Base-by-base conservation (phyloP, 1,284 basidiomycete species). In the Chondrostereum purpureum region DNA sequence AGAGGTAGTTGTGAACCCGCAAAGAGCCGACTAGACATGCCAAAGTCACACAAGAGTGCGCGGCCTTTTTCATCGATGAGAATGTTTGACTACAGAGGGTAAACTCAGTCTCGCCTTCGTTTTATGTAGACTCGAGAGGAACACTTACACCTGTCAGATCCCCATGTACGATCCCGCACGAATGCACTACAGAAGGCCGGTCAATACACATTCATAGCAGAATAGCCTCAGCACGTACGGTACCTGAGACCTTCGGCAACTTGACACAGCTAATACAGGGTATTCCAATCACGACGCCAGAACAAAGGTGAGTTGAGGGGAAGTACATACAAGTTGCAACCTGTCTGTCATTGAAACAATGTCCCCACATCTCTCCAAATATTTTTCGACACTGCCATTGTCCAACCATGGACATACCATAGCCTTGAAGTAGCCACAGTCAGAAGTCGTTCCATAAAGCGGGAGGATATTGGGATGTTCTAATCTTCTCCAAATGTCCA, bases 371-470 rank as follows among this genome's bases (percentile, higher is more conserved):
- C 54, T 50, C 46, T 72, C 70, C 50, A 75, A 50, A 50, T 73
- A 71, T 46, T 65, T 66, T 23, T 62, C 67, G 2, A 72, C 54
- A 20, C 66, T 72, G 2, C 73, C 73, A 35, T 73, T 65, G 10
- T 70, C 66, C 45, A 67, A 57, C 72, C 72, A 75, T 0, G 72
- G 73, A 38, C 66, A 75, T 5, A 75, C 70, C 59, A 75, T 68
- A 0, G 69, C 65, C 6, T 53, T 53, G 33, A 67, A 66, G 19
- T 56, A 63, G 11, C 72, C 71, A 46, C 72, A 72, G 43, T 63
- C 66, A 4, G 53, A 51, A 2, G 61, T 58, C 3, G 59, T 60
- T 2, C 72, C 72, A 43, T 62, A 63, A 0, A 75, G 53, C 36
- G 63, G 58, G 20, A 75, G 46, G 31, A 75, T 51, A 31, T 75